Evolutionary conservation across 208 protist genomes (phyloP).

Genomic region (Leishmania major): DNA sequence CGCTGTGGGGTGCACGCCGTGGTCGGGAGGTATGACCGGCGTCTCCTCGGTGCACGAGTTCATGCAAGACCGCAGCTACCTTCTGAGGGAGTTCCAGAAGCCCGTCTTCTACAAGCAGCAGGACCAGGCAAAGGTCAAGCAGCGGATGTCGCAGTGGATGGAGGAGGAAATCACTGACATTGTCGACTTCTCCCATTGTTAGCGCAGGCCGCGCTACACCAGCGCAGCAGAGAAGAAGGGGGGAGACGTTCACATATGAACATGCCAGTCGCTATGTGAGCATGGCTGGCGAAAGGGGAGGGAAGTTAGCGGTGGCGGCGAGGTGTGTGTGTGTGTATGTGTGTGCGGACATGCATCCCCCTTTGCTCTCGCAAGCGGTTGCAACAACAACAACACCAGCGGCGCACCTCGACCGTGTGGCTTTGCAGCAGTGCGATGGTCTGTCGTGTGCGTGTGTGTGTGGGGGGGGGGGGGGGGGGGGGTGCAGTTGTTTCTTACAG

Average conservation of each 20-base stretch:
- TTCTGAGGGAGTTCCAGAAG: constrained; percentile 77
- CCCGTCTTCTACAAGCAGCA: constrained; percentile 88
- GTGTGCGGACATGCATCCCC: background rate
- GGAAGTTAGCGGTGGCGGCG: background rate
- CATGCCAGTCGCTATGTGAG: background rate
- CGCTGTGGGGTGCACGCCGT: constrained; percentile 79
- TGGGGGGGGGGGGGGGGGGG: too few relatives aligned
- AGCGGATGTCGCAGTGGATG: constrained; percentile 67
- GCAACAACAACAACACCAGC: background rate
- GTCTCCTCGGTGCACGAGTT: constrained; percentile 76
- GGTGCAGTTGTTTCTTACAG: background rate
- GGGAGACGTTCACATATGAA: background rate
- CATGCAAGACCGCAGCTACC: constrained; percentile 77
- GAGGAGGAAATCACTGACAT: constrained; percentile 75
- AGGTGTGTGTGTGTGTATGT: background rate
- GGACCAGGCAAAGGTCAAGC: constrained; percentile 72
- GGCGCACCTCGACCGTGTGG: background rate
- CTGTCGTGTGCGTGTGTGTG: background rate
- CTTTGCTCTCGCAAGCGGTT: background rate
- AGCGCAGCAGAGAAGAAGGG: background rate
- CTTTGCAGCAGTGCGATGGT: background rate
- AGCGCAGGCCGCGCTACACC: background rate
- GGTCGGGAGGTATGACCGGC: constrained; percentile 74
- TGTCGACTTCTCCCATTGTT: constrained; percentile 81
- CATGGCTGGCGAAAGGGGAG: background rate